Evolutionary conservation across 306 rosid species (phyloP).

Genomic region (Alnus glutinosa): DNA sequence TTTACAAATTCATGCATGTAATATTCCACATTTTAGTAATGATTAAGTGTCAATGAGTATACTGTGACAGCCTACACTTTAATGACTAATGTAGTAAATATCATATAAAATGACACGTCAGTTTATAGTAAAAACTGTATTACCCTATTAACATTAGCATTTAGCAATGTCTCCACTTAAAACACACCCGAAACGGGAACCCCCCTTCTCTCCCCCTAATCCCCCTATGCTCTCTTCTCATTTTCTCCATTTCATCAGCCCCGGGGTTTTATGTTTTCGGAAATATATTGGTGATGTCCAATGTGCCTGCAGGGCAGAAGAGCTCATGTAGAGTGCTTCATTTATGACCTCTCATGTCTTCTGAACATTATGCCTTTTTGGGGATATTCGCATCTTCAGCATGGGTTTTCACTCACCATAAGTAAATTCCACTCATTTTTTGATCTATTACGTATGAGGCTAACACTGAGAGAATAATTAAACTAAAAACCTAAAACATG

Average conservation of each 20-base stretch:
- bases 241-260: neutral
- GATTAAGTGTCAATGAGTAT: no score
- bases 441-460: no score
- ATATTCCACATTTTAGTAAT: no score
- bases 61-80: no score
- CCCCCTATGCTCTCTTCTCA: neutral
- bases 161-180: neutral
- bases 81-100: no score
- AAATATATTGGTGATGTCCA: neutral
- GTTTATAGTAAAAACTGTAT: no score
- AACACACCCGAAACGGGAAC: neutral
- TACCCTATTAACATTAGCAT: neutral
- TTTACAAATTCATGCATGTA: no score
- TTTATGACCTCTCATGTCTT: neutral
- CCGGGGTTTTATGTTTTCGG: neutral
- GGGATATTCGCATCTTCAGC: neutral
- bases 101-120: no score
- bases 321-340: neutral
- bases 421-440: no score
- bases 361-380: neutral
- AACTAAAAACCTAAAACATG: neutral
- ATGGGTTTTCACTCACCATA: no score
- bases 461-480: no score
- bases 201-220: neutral
- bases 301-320: neutral